phyloP scores from a whole-genome alignment of 2,329 filamentous ascomycete genomes.

The Ophiostoma ulmi region DNA sequence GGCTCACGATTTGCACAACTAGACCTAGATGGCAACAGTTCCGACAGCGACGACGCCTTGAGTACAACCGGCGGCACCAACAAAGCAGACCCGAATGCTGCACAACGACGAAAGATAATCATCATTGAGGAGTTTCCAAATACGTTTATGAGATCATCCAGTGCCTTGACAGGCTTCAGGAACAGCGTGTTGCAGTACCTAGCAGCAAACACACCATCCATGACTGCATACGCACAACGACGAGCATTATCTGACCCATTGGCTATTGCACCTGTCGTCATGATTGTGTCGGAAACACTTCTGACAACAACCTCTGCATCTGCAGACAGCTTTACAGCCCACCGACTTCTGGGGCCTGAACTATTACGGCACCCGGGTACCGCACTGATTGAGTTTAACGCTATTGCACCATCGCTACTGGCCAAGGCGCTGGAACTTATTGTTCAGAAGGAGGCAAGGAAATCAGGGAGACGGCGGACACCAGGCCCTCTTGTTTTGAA shows the following conservation, averaged over 20 bases:
- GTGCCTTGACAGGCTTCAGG: slow-evolving; percentile 64
- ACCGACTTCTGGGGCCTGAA: slow-evolving; percentile 80
- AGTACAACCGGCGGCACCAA: not conserved
- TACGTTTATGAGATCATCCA: slow-evolving; percentile 62
- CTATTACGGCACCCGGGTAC: slow-evolving; percentile 77
- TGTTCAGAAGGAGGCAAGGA: slow-evolving; percentile 76
- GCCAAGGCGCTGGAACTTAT: slow-evolving; percentile 77
- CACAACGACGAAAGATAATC: slow-evolving; percentile 50
- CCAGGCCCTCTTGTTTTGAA: slow-evolving; percentile 76
- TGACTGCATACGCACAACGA: slow-evolving; percentile 42
- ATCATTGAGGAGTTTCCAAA: slow-evolving; percentile 80
- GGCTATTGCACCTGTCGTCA: slow-evolving; percentile 66
- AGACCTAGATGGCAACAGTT: slow-evolving; percentile 30
- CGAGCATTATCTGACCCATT: slow-evolving; percentile 34
- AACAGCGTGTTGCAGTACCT: slow-evolving; percentile 70
- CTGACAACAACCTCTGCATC: slow-evolving; percentile 78
- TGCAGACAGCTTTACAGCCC: slow-evolving; percentile 86
- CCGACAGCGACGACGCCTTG: slow-evolving; percentile 31
- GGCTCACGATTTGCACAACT: slow-evolving; percentile 68
- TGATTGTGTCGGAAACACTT: slow-evolving; percentile 88
- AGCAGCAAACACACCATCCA: slow-evolving; percentile 57
- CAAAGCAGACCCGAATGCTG: not conserved
- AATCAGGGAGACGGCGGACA: slow-evolving; percentile 67
- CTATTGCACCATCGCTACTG: slow-evolving; percentile 79
- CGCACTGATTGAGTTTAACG: slow-evolving; percentile 83